These are phyloP conservation scores for Exophiala sideris DNA, from an alignment of 2,329 filamentous ascomycete species.

Conservation along the genomic window DNA sequence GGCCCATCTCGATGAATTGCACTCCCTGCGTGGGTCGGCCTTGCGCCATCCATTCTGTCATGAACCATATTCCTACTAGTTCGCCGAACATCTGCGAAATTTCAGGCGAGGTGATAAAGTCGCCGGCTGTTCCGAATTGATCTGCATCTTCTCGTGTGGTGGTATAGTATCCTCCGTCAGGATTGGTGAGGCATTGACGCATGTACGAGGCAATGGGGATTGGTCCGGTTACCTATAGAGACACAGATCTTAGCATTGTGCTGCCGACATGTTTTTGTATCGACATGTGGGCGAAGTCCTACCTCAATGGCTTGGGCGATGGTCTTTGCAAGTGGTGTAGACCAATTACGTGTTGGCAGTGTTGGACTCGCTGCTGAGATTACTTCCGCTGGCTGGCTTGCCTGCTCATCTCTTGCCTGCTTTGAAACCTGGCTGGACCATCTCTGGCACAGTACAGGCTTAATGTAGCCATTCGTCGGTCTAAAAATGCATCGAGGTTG, in stretches of 20 bases:
- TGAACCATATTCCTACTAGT: slow-evolving; percentile 88
- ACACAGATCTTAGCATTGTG: not conserved
- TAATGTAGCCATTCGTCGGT: not conserved
- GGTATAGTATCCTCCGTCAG: slow-evolving; percentile 91
- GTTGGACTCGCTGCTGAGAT: slow-evolving; percentile 1
- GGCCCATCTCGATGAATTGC: slow-evolving; percentile 89
- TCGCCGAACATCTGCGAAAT: slow-evolving; percentile 98
- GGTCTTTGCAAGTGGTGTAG: slow-evolving; percentile 84
- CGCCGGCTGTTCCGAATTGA: slow-evolving; percentile 87
- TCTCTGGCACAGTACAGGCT: not conserved
- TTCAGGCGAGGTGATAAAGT: slow-evolving; percentile 96
- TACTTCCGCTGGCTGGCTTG: slow-evolving; percentile 5
- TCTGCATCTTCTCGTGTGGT: slow-evolving; percentile 62
- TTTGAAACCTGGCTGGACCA: slow-evolving; percentile 2
- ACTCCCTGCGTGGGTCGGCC: slow-evolving; percentile 70
- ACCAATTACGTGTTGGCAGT: slow-evolving; percentile 64
- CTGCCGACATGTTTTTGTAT: not conserved
- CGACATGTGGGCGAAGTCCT: slow-evolving; percentile 28
- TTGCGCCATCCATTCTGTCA: slow-evolving; percentile 95
- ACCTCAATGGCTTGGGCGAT: slow-evolving; percentile 84
- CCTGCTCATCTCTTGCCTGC: not conserved
- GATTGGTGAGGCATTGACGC: slow-evolving; percentile 95
- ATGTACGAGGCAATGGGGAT: slow-evolving; percentile 92
- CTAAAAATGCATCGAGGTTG: not conserved
- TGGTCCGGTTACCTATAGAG: slow-evolving; percentile 71